Evolutionary conservation across 192 early-diverging fungal species (phyloP), one percentile per base, ranked within the genome.

Genomic region (Chytriomyces confervae): DNA sequence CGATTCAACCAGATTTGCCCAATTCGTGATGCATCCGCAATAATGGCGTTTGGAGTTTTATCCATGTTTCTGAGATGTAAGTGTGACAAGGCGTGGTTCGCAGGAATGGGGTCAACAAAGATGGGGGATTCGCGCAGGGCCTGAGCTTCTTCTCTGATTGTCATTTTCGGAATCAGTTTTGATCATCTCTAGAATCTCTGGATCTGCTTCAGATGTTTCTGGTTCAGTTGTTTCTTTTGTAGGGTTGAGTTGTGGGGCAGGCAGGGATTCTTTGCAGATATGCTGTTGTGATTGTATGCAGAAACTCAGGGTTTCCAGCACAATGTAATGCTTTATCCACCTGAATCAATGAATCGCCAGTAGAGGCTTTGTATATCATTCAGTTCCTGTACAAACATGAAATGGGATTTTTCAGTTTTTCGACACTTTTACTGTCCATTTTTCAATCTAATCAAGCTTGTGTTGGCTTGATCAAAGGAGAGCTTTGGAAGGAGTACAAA

Each of bases 231-330:
- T 20, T 65, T 13, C 57, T 0, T 60, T 60, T 16, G 16, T 23
- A 16, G 16, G 16, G 0, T 16, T 1, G 20, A 24, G 13, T 13
- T 13, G 13, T 65, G 27, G 11, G 63, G 23, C 63, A 3, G 36
- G 63, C 27, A 65, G 11, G 23, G 63, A 20, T 65, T 65, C 24
- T 27, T 24, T 13, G 63, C 36, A 1, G 11, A 43, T 29, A 2
- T 4, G 20, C 11, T 4, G 20, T 11, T 29, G 23, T 1, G 3
- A 11, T 13, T 60, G 57, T 3, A 63, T 24, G 60, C 72, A 74
- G 45, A 47, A 61, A n/a, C 72, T 47, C 27, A 74, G 43, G 11
- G 72, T 60, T 5, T 74, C 60, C 2, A 74, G 62, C 72, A 74
- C 47, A 62, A 0, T 8, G 1, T 45, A 43, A 16, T 74, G 50